Percentiles rank a stretch among this genome's conserved stretches.
phyloP scores from a whole-genome alignment of 495 filamentous ascomycete species.

The Hypoxylon lenormandii region DNA sequence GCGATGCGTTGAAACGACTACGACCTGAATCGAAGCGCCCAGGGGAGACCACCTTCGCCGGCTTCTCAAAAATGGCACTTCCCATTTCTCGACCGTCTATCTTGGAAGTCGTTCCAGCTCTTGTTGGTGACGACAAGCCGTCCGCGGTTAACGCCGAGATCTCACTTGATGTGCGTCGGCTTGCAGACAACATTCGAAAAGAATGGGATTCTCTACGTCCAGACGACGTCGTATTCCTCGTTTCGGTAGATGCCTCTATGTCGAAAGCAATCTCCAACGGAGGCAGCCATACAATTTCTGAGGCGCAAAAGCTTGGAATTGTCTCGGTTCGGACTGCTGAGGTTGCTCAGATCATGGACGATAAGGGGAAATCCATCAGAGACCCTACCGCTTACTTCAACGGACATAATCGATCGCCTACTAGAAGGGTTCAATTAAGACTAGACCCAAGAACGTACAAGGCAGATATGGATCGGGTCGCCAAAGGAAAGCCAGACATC shows the following conservation, averaged over 20 bases:
- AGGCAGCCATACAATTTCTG: constrained; percentile 59
- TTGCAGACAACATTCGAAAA: constrained; percentile 76
- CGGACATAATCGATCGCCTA: constrained; percentile 59
- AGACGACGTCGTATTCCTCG: constrained; percentile 90
- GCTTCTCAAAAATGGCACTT: constrained; percentile 91
- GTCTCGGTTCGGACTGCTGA: constrained; percentile 83
- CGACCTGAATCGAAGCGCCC: constrained; percentile 73
- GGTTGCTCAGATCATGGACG: constrained; percentile 87
- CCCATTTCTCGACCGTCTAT: constrained; percentile 88
- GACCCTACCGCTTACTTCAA: constrained; percentile 64
- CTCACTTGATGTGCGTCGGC: constrained; percentile 81
- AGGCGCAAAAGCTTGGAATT: constrained; percentile 72
- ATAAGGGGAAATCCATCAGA: constrained; percentile 81
- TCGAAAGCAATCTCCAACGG: constrained; percentile 68
- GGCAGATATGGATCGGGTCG: constrained; percentile 74
- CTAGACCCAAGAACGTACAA: constrained; percentile 84
- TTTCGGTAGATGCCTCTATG: constrained; percentile 74
- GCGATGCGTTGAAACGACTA: constrained; percentile 81
- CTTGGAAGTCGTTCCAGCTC: constrained; percentile 83
- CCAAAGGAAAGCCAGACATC: constrained; percentile 75
- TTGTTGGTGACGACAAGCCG: constrained; percentile 87
- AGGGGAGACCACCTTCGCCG: constrained; percentile 77
- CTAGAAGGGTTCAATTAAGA: constrained; percentile 80
- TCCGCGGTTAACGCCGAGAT: constrained; percentile 88
- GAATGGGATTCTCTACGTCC: constrained; percentile 93